phyloP scores from a whole-genome alignment of 75 land plant species.

The Sequoiadendron giganteum region DNA sequence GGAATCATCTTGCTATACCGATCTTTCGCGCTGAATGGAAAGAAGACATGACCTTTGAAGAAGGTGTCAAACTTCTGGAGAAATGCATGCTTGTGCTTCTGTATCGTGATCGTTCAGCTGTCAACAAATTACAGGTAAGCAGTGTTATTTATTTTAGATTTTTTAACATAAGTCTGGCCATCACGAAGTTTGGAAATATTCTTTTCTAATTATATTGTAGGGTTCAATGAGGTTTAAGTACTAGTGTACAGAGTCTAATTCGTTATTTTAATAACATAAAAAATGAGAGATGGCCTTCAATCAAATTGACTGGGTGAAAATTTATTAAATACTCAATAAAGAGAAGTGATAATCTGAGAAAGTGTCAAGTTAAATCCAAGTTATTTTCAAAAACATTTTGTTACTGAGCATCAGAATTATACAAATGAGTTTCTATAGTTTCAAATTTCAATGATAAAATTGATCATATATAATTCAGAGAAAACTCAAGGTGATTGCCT shows the following conservation, averaged over 20 bases:
- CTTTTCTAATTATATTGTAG: neutral
- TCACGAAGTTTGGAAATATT: neutral
- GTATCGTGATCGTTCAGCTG: conserved; percentile 88
- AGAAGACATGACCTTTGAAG: conserved; percentile 79
- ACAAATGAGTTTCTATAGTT: neutral
- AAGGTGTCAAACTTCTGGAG: conserved; percentile 80
- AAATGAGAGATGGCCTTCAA: neutral
- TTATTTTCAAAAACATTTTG: neutral
- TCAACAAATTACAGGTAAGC: conserved; percentile 88
- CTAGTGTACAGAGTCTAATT: neutral
- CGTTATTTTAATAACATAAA: neutral
- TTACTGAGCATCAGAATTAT: neutral
- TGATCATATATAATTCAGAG: neutral
- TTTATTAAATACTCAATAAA: neutral
- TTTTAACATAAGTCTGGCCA: neutral
- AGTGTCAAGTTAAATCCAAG: neutral
- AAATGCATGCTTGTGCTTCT: conserved; percentile 86
- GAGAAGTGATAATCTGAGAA: neutral
- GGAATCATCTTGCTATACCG: conserved; percentile 91
- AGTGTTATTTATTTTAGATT: neutral
- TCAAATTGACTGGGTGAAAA: neutral
- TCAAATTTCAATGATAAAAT: neutral
- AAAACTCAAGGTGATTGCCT: neutral
- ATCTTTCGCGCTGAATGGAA: conserved; percentile 87
- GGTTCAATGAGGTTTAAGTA: neutral